Evolutionary conservation across 2,329 filamentous ascomycete species (phyloP), one percentile per base, ranked within the genome.

Genomic region (Talaromyces piceae): DNA sequence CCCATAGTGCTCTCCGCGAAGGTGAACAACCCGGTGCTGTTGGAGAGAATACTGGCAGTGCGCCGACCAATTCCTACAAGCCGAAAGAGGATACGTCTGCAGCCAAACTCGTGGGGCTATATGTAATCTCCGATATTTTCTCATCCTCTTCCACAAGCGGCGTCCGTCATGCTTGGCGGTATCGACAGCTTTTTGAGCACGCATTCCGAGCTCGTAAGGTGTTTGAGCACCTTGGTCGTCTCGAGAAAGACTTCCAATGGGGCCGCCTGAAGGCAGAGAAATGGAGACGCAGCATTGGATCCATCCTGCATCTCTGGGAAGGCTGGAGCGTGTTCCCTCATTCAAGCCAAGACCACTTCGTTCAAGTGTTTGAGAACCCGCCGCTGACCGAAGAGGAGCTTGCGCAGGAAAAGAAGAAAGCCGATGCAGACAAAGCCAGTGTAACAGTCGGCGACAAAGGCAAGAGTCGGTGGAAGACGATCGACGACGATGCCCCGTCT

Each of bases 131-230:
- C 26, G 91, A 96, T 64, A 86, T 95, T 43, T 76, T 95, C 11
- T 87, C 87, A 0, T 87, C 87, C 1, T 88, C 86, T 1, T 77
- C 80, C 4, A 88, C 84, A 8, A 87, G 86, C 56, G 86, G 84
- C 2, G 83, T 91, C 22, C 83, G 87, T 2, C 87, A 91, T 64
- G 87, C 88, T 3, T 95, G 90, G 88, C 84, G 89, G 49, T 95
- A 90, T 63, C 78, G 90, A 20, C 83, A 87, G 57, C 77, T 91
- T 3, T 89, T 95, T 55, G 89, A 94, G 64, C 74, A 76, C 0
- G 81, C 85, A 1, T 74, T 96, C 22, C 81, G 81, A 26, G 72
- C 79, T 7, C 80, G 82, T 51, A 80, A 81, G 52, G 81, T 84
- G 0, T 95, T 95, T 61, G 86, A 87, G 61, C 77, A 79, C 41